Conservation (phyloP, 2,329 filamentous ascomycete genomes). For the Trichophyton equinum region DNA sequence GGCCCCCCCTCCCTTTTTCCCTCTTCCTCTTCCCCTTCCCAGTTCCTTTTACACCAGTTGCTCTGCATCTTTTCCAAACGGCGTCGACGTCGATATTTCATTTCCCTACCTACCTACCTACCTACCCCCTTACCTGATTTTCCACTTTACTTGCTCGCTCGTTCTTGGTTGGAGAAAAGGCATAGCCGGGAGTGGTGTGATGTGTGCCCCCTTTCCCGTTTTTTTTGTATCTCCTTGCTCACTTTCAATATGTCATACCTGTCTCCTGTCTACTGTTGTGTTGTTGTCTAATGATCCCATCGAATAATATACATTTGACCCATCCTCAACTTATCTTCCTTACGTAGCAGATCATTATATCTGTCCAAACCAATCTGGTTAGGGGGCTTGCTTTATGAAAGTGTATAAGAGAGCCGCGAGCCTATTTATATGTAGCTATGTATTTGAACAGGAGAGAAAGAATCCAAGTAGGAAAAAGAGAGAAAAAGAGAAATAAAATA, state of each 20-base stretch:
- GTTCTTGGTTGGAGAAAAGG: not conserved
- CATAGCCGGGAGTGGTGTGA: not conserved
- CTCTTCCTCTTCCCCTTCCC: slow-evolving; percentile 13
- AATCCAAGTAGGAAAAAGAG: not conserved
- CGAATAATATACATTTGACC: too few relatives aligned
- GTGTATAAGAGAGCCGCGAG: not conserved
- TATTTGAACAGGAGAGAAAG: not conserved
- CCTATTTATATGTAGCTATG: not conserved
- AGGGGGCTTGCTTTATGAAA: not conserved
- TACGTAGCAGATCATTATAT: not conserved
- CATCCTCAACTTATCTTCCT: not conserved
- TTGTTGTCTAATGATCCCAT: not conserved
- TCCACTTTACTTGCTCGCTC: not conserved
- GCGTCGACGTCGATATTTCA: not conserved
- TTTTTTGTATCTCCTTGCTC: not conserved
- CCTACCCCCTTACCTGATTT: too few relatives aligned
- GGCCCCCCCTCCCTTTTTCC: not conserved
- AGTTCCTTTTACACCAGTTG: not conserved
- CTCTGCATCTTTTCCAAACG: not conserved
- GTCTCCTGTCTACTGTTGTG: not conserved
- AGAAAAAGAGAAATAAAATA: not conserved
- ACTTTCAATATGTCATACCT: not conserved
- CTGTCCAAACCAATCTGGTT: not conserved
- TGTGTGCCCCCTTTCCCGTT: not conserved
- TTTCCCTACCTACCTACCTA: too few relatives aligned